Evolutionary conservation across 1,139 yeast genomes (phyloP).

Genomic region (Waltiozyma sp.): DNA sequence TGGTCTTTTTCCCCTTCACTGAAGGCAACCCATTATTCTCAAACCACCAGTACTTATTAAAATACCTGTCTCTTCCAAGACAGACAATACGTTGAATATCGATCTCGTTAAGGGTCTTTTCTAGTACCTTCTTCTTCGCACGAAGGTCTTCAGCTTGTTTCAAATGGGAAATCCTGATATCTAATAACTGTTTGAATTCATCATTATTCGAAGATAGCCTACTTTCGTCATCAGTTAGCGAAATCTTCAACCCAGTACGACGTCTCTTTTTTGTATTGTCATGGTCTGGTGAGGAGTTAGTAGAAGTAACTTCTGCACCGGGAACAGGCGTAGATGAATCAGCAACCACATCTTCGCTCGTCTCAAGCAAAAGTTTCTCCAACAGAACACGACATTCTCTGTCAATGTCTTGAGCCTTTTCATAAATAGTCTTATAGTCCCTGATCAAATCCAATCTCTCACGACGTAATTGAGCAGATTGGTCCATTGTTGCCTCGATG

Average conservation of each 20-base stretch:
- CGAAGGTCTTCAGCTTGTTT: constrained; percentile 34
- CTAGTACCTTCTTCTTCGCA: constrained; percentile 38
- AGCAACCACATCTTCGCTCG: too few species aligned
- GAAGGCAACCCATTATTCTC: constrained; percentile 76
- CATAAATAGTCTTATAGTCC: constrained; percentile 43
- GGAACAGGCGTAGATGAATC: background rate
- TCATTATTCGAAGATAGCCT: constrained; percentile 34
- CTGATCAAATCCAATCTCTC: constrained; percentile 58
- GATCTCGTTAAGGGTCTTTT: constrained; percentile 45
- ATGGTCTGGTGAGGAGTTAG: too few species aligned
- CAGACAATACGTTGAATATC: constrained; percentile 72
- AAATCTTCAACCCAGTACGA: constrained; percentile 26
- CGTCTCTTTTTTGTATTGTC: constrained; percentile 17
- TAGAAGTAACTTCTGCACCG: too few species aligned
- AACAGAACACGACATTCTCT: constrained; percentile 19
- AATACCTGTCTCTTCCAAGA: constrained; percentile 76
- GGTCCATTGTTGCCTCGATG: constrained; percentile 62
- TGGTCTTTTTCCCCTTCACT: constrained; percentile 30
- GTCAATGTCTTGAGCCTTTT: constrained; percentile 38
- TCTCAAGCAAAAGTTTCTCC: constrained; percentile 1
- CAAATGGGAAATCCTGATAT: constrained; percentile 30
- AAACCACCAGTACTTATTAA: constrained; percentile 92
- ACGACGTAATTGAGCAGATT: constrained; percentile 51
- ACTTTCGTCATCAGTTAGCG: constrained; percentile 40
- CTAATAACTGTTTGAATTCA: constrained; percentile 36